A percentile compares a stretch with the other conserved stretches of the same genome.
phyloP scores from a whole-genome alignment of 2,329 filamentous ascomycete genomes.

The Phoma sp. region DNA sequence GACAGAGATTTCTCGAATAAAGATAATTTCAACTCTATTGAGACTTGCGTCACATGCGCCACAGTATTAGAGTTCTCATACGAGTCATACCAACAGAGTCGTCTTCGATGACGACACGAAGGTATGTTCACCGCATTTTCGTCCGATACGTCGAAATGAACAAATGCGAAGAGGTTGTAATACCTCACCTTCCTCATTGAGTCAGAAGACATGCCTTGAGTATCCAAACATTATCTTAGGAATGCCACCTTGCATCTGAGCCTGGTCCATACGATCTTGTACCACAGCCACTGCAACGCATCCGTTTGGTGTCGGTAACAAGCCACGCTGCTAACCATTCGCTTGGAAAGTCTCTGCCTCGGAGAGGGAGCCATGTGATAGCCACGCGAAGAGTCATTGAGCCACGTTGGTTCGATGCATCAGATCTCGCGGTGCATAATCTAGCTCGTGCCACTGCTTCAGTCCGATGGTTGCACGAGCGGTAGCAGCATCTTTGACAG shows the following conservation, averaged over 20 bases:
- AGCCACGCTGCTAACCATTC: slow-evolving; percentile 13
- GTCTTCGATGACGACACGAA: slow-evolving; percentile 20
- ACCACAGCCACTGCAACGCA: slow-evolving; percentile 12
- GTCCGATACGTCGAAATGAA: slow-evolving; percentile 8
- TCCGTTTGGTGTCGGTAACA: slow-evolving; percentile 7
- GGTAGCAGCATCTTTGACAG: slow-evolving; percentile 26
- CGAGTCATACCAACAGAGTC: too few relatives aligned
- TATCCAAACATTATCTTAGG: slow-evolving; percentile 23
- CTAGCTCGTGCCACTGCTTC: slow-evolving; percentile 40
- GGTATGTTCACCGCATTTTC: slow-evolving; percentile 22
- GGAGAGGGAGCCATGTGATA: slow-evolving; percentile 33
- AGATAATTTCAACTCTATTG: too few relatives aligned
- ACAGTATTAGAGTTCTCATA: too few relatives aligned
- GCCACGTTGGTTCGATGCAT: slow-evolving; percentile 34
- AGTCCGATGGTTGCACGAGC: slow-evolving; percentile 20
- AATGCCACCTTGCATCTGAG: slow-evolving; percentile 28
- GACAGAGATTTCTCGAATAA: too few relatives aligned
- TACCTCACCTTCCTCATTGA: slow-evolving; percentile 18
- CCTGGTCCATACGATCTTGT: slow-evolving; percentile 30
- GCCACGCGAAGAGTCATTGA: slow-evolving; percentile 23
- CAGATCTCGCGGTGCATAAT: slow-evolving; percentile 47
- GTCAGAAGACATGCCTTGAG: slow-evolving; percentile 6
- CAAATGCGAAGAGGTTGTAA: slow-evolving; percentile 12
- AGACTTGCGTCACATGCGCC: too few relatives aligned
- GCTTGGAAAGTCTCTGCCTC: slow-evolving; percentile 11